Conservation (phyloP, 305 asterid species). For the Plantago rigida region DNA sequence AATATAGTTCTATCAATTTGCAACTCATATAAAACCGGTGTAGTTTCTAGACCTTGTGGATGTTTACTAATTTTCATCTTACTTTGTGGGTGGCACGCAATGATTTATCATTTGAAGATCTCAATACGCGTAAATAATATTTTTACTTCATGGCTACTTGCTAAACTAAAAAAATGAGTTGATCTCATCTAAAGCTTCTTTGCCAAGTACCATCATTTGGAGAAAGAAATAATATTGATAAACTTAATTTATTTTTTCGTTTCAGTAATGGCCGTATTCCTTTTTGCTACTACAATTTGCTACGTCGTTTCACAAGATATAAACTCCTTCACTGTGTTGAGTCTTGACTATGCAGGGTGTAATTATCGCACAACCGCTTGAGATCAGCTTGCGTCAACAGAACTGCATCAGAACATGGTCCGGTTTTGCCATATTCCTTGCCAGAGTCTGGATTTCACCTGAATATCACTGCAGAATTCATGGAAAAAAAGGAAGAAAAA, state of each 20-base stretch:
- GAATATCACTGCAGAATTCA: background rate
- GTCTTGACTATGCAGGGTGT: background rate
- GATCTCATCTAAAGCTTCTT: background rate
- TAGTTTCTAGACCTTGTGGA: background rate
- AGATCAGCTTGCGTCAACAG: background rate
- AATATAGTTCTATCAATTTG: background rate
- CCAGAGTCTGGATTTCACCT: background rate
- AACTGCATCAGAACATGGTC: constrained; percentile 1
- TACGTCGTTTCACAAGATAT: too few species aligned
- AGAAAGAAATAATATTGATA: background rate
- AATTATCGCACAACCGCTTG: background rate
- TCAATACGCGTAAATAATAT: background rate
- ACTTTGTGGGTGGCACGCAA: background rate
- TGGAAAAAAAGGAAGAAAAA: background rate
- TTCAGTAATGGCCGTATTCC: too few species aligned
- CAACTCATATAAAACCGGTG: background rate
- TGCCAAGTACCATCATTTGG: background rate
- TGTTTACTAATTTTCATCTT: background rate
- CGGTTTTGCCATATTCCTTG: background rate
- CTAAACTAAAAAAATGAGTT: background rate
- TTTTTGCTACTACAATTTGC: too few species aligned
- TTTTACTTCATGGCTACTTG: background rate
- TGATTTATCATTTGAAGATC: background rate
- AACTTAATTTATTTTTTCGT: too few species aligned
- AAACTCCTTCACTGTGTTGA: background rate